phyloP scores from a whole-genome alignment of 176 grass and related monocot species.

The Phoenix roebelenii region DNA sequence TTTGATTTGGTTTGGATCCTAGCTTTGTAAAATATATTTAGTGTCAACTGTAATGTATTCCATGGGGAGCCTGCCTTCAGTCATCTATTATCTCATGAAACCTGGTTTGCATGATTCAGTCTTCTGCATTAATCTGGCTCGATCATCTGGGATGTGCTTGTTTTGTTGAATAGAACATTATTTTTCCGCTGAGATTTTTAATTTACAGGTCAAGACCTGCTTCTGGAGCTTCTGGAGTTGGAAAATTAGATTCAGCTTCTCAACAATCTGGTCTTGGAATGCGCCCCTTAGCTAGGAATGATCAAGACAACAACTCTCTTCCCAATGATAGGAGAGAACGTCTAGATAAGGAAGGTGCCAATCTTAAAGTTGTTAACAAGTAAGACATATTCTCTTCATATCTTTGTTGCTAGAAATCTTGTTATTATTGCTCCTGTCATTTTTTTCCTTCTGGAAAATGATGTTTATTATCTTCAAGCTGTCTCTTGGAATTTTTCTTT shows the following conservation, averaged over 20 bases:
- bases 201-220: slow-evolving; percentile 50
- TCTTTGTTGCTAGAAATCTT: no score
- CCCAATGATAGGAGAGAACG: slow-evolving; percentile 56
- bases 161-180: no score
- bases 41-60: slow-evolving; percentile 10
- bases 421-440: no score
- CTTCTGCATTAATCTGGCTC: no score
- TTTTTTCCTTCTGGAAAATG: no score
- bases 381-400: slow-evolving; percentile 35
- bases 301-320: slow-evolving; percentile 51
- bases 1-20: slow-evolving; percentile 17
- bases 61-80: background rate
- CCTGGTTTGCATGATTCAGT: no score
- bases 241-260: slow-evolving; percentile 61
- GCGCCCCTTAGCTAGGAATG: slow-evolving; percentile 47
- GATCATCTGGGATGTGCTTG: no score
- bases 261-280: slow-evolving; percentile 46
- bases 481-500: no score
- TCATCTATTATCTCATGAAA: no score
- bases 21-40: slow-evolving; percentile 14
- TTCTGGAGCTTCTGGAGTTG: slow-evolving; percentile 25
- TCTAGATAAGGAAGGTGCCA: slow-evolving; percentile 42
- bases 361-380: slow-evolving; percentile 59
- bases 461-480: no score
- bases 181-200: background rate